Percentiles rank a stretch among this genome's conserved stretches.
Conservation (phyloP, 768 basidiomycete species). For the Pisolithus microcarpus region DNA sequence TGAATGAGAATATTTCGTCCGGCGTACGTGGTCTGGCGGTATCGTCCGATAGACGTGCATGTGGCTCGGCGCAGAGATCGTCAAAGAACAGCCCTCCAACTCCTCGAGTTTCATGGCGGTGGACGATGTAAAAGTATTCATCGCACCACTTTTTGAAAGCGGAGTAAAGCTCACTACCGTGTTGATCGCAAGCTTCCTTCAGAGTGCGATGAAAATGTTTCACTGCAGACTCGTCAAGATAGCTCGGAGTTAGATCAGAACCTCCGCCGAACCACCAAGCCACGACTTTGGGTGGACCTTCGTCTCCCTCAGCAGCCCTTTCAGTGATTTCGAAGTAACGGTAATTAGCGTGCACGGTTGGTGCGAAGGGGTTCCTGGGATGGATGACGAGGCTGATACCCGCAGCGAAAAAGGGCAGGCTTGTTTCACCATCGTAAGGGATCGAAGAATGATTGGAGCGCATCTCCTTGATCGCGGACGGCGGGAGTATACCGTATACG, state of each 20-base stretch:
- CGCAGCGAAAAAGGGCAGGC: constrained; percentile 88
- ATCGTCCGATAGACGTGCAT: constrained; percentile 49
- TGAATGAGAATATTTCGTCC: constrained; percentile 70
- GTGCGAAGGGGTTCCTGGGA: constrained; percentile 87
- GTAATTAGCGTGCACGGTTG: constrained; percentile 94
- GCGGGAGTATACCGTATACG: constrained; percentile 83
- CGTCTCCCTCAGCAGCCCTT: constrained; percentile 27
- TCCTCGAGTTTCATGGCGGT: constrained; percentile 80
- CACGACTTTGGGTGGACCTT: constrained; percentile 44
- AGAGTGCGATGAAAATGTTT: constrained; percentile 78
- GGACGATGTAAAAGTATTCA: constrained; percentile 91
- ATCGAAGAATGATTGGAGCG: constrained; percentile 80
- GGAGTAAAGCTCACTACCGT: constrained; percentile 62
- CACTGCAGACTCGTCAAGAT: constrained; percentile 84
- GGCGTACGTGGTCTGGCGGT: constrained; percentile 47
- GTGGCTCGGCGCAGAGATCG: constrained; percentile 66
- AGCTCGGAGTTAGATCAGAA: constrained; percentile 88
- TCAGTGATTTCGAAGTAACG: constrained; percentile 93
- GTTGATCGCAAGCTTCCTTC: constrained; percentile 66
- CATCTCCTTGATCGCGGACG: constrained; percentile 91
- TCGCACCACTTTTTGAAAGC: constrained; percentile 95
- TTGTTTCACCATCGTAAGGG: constrained; percentile 50
- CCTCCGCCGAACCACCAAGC: constrained; percentile 99
- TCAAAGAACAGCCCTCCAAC: constrained; percentile 97
- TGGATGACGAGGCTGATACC: constrained; percentile 92